A percentile compares a stretch with the other conserved stretches of the same genome.
Evolutionary conservation across 2,329 filamentous ascomycete species (phyloP).

Genomic region (Berkeleyomyces rouxiae): DNA sequence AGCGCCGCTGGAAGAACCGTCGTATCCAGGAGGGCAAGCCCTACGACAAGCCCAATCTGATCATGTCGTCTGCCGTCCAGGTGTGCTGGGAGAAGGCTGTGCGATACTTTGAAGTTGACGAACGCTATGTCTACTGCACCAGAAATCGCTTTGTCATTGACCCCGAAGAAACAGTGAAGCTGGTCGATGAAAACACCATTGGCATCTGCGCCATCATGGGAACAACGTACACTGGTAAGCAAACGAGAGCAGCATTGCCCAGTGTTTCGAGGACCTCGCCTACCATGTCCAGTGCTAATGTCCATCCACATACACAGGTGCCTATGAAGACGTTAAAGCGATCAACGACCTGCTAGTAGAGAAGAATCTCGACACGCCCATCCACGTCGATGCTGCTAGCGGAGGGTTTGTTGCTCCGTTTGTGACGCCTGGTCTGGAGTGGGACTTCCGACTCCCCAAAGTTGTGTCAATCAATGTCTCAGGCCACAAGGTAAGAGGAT

Average conservation of each 20-base stretch:
- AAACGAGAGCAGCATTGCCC: neutral
- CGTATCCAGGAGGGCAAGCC: constrained; percentile 71
- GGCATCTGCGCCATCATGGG: constrained; percentile 85
- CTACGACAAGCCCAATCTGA: constrained; percentile 65
- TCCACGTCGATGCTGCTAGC: constrained; percentile 85
- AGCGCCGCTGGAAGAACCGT: constrained; percentile 82
- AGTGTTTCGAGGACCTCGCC: neutral
- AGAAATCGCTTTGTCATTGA: constrained; percentile 46
- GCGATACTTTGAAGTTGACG: constrained; percentile 83
- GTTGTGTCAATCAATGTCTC: constrained; percentile 91
- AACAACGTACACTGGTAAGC: constrained; percentile 69
- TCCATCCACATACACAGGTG: constrained; percentile 19
- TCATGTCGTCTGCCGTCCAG: constrained; percentile 89
- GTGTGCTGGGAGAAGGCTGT: constrained; percentile 94
- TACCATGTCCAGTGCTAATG: neutral
- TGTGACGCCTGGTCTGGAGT: constrained; percentile 63
- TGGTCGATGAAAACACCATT: constrained; percentile 58
- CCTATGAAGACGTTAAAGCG: constrained; percentile 85
- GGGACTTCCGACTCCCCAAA: constrained; percentile 82
- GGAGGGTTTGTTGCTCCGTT: constrained; percentile 92
- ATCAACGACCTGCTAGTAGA: constrained; percentile 76
- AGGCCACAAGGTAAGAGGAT: constrained; percentile 53
- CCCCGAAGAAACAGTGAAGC: constrained; percentile 40
- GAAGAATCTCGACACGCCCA: constrained; percentile 60
- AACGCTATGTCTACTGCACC: constrained; percentile 57